phyloP scores from a whole-genome alignment of 306 rosid species.

The Malus sieversii region DNA sequence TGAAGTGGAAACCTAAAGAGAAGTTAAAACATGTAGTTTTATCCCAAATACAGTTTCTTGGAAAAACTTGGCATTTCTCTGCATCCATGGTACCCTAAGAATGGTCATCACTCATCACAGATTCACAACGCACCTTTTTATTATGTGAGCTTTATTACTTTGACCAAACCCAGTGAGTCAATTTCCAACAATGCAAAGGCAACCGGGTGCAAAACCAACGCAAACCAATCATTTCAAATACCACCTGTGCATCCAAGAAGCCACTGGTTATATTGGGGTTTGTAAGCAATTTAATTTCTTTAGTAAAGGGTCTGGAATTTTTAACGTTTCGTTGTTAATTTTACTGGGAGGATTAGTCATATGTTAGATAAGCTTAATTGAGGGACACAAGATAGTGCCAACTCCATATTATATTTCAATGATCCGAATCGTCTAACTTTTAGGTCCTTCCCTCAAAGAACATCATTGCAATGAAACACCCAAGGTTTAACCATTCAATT shows the following conservation, averaged over 20 bases:
- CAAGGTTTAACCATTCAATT: neutral
- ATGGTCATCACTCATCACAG: neutral
- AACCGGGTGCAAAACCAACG: neutral
- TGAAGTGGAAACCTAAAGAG: neutral
- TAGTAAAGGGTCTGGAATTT: neutral
- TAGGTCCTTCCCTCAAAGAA: neutral
- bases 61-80: neutral
- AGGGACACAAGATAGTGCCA: neutral
- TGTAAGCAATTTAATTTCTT: neutral
- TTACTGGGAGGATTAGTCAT: neutral
- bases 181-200: neutral
- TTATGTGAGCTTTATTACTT: neutral
- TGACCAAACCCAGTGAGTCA: neutral
- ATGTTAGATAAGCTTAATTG: neutral
- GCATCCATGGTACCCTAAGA: neutral
- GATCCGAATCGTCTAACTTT: neutral
- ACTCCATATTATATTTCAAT: neutral
- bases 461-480: neutral
- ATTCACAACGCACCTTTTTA: neutral
- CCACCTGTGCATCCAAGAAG: neutral
- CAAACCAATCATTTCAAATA: neutral
- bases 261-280: neutral
- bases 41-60: neutral
- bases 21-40: neutral
- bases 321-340: neutral